phyloP scores from a whole-genome alignment of 352 stramenopile genomes.

The Blastocystis sp. region DNA sequence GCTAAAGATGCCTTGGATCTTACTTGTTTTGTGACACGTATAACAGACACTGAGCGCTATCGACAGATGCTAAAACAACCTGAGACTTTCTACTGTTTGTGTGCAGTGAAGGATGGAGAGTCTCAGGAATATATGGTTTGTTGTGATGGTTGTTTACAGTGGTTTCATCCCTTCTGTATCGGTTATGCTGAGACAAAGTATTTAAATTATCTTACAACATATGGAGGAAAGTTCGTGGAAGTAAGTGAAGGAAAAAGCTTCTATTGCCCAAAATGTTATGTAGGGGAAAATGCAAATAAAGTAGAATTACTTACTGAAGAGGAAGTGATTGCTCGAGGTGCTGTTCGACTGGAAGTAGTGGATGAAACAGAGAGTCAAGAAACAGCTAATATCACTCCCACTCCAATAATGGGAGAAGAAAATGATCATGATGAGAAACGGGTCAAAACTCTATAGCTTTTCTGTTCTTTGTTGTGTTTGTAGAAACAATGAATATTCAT shows the following conservation, averaged over 20 bases:
- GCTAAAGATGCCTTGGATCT: constrained; percentile 16
- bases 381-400: background rate
- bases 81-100: constrained; percentile 14
- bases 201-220: constrained; percentile 3
- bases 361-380: background rate
- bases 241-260: background rate
- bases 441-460: background rate
- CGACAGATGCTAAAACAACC: background rate
- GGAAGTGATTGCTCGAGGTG: background rate
- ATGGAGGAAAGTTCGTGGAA: background rate
- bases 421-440: background rate
- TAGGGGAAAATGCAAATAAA: background rate
- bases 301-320: background rate
- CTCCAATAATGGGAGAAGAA: background rate
- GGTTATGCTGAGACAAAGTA: constrained; percentile 40
- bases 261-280: constrained; percentile 31
- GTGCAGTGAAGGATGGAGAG: background rate
- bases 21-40: background rate
- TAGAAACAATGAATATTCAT: background rate
- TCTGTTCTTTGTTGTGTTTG: background rate
- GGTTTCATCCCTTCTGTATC: constrained; percentile 55
- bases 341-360: background rate
- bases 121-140: constrained; percentile 31
- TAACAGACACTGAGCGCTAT: background rate
- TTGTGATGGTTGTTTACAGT: constrained; percentile 16